These are phyloP conservation scores for Sporothrix luriei DNA, from an alignment of 2,329 filamentous ascomycete species.

Conservation along the genomic window DNA sequence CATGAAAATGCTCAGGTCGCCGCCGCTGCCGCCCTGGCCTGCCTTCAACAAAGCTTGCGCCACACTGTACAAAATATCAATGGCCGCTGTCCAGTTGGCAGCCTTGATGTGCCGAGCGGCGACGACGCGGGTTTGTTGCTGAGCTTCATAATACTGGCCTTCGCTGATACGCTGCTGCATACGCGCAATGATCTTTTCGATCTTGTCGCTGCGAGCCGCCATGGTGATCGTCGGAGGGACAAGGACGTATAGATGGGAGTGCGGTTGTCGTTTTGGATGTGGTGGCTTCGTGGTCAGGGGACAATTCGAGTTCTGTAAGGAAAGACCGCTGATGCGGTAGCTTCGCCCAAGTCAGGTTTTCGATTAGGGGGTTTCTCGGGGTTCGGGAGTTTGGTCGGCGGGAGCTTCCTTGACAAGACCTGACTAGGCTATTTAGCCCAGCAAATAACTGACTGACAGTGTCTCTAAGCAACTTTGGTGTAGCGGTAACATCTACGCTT, in stretches of 20 bases:
- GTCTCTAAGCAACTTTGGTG: conserved; percentile 38
- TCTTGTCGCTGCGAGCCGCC: conserved; percentile 49
- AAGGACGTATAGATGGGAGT: background rate
- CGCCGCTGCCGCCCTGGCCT: conserved; percentile 90
- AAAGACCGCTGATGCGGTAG: background rate
- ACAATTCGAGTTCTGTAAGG: background rate
- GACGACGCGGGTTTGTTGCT: conserved; percentile 96
- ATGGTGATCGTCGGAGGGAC: conserved; percentile 35
- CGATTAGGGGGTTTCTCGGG: background rate
- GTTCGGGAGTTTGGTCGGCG: background rate
- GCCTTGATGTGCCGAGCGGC: conserved; percentile 91
- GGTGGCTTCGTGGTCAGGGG: background rate
- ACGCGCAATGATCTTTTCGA: conserved; percentile 61
- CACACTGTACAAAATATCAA: conserved; percentile 83
- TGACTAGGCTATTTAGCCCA: background rate
- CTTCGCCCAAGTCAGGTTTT: conserved; percentile 5
- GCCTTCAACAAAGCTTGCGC: conserved; percentile 84
- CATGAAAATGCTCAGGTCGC: conserved; percentile 83
- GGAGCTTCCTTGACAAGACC: background rate
- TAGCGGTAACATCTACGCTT: conserved; percentile 41
- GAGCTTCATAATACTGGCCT: conserved; percentile 95
- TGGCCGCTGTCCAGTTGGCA: conserved; percentile 78
- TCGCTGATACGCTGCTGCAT: conserved; percentile 64
- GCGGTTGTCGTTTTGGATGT: background rate
- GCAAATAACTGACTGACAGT: background rate